These are phyloP conservation scores for Lodderomyces parapsilosis DNA, from an alignment of 1,139 yeast species.

Conservation along the genomic window DNA sequence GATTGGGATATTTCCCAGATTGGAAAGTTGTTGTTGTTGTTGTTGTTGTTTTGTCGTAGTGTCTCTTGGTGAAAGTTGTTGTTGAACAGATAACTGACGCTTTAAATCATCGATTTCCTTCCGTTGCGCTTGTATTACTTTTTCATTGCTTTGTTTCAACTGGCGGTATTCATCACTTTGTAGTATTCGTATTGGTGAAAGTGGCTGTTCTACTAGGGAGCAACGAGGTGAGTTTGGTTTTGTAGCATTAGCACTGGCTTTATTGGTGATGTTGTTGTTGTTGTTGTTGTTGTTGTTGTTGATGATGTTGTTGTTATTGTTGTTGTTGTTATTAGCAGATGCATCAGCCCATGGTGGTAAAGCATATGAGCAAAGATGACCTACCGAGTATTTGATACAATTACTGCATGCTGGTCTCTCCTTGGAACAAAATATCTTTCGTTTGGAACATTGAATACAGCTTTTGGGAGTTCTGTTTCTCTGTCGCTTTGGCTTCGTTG, in stretches of 20 bases:
- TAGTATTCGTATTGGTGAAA: slow-evolving; percentile 12
- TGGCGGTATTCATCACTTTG: slow-evolving; percentile 23
- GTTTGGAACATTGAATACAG: slow-evolving; percentile 41
- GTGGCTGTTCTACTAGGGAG: not conserved
- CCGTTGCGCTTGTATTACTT: slow-evolving; percentile 26
- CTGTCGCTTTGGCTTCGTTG: slow-evolving; percentile 17
- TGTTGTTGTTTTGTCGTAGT: slow-evolving; percentile 7
- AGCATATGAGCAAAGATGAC: slow-evolving; percentile 41
- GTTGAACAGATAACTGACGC: slow-evolving; percentile 29
- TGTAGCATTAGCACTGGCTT: not conserved
- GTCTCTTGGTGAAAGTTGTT: slow-evolving; percentile 23
- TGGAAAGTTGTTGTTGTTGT: slow-evolving; percentile 1
- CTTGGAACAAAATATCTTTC: slow-evolving; percentile 49
- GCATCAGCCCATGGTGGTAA: slow-evolving; percentile 41
- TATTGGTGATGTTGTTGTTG: slow-evolving; percentile 1
- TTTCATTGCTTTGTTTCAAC: slow-evolving; percentile 22
- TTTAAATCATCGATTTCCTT: slow-evolving; percentile 37
- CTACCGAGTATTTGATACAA: slow-evolving; percentile 42
- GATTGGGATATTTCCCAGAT: slow-evolving; percentile 9
- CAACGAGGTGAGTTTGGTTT: not conserved
- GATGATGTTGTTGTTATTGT: slow-evolving; percentile 1
- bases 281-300: not conserved
- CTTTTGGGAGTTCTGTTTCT: slow-evolving; percentile 42
- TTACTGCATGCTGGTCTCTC: slow-evolving; percentile 45
- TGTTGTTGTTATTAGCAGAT: not conserved